Base-by-base conservation (phyloP, 345 rosid genomes). In the Bruguiera parviflora region DNA sequence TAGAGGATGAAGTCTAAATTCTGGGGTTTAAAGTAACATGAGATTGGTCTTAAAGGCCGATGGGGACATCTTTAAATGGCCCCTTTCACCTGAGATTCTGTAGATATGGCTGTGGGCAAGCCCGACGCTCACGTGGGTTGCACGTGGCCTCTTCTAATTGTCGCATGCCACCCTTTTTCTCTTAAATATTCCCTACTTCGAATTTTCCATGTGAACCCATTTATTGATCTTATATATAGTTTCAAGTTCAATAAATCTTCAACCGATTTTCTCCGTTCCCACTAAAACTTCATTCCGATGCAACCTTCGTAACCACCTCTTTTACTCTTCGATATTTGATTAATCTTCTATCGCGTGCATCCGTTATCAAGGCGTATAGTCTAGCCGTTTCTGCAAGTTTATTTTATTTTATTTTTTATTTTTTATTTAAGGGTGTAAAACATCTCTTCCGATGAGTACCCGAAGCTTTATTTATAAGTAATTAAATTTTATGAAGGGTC, bases 111-210 rank as follows among this genome's bases (percentile, higher is more conserved):
- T 83, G 81, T 65, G 79, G 88, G 82, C 74, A 81, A 75, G 61
- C 67, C 70, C 72, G 66, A 56, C 73, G 11, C 13, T 66, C 96
- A 85, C 92, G 78, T 86, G 92, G 92, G 56, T 74, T 76, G 80
- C 89, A 84, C 84, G 88, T 81, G 79, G 76, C 15, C 39, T 53
- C 58, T 22, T 49, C 64, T 68, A 76, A 20, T 60, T 55, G 82
- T 86, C 92, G 82, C 88, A 85, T 85, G 92, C 88, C 87, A 70
- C 57, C 73, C 82, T 82, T 82, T 82, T 53, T 74, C 87, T 88
- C 80, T 79, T 27, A 31, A 65, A 68, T 68, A 78, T 76, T 85
- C 81, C 53, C 53, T 22, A 6, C 56, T 27, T 33, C 49, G 3
- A 33, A 18, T 10, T 55, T 71, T 67, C 31, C 74, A 25, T 67